Evolutionary conservation across 768 basidiomycete species (phyloP).

Genomic region (Serendipita vermifera): DNA sequence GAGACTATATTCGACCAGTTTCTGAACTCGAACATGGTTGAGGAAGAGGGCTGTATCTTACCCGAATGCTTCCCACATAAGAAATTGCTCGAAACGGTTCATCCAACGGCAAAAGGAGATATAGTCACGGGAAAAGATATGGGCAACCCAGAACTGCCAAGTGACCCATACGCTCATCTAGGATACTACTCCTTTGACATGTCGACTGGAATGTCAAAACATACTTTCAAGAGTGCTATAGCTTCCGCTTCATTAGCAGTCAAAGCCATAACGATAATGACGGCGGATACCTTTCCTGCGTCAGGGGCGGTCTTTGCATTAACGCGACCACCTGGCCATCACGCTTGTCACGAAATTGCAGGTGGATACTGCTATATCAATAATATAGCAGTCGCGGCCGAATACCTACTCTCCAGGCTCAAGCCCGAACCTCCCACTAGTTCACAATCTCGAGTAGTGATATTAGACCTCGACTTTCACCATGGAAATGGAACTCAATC

Average conservation of each 20-base stretch:
- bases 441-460: slow-evolving; percentile 17
- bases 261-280: neutral
- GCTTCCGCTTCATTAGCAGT: slow-evolving; percentile 22
- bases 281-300: neutral
- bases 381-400: slow-evolving; percentile 25
- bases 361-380: slow-evolving; percentile 28
- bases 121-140: neutral
- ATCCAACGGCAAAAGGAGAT: slow-evolving; percentile 21
- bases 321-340: slow-evolving; percentile 26
- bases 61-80: slow-evolving; percentile 24
- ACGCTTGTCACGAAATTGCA: slow-evolving; percentile 21
- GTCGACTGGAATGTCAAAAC: slow-evolving; percentile 24
- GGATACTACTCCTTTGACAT: slow-evolving; percentile 24
- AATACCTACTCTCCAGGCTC: slow-evolving; percentile 18
- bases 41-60: slow-evolving; percentile 22
- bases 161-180: slow-evolving; percentile 7
- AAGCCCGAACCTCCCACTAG: neutral
- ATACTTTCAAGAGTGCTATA: slow-evolving; percentile 22
- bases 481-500: slow-evolving; percentile 27
- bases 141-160: neutral
- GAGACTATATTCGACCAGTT: slow-evolving; percentile 22
- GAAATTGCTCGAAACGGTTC: neutral
- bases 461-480: slow-evolving; percentile 29
- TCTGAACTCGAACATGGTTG: slow-evolving; percentile 21
- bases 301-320: neutral